These are phyloP conservation scores for Geosmithia morbida DNA, from an alignment of 2,329 filamentous ascomycete species.

Conservation along the genomic window DNA sequence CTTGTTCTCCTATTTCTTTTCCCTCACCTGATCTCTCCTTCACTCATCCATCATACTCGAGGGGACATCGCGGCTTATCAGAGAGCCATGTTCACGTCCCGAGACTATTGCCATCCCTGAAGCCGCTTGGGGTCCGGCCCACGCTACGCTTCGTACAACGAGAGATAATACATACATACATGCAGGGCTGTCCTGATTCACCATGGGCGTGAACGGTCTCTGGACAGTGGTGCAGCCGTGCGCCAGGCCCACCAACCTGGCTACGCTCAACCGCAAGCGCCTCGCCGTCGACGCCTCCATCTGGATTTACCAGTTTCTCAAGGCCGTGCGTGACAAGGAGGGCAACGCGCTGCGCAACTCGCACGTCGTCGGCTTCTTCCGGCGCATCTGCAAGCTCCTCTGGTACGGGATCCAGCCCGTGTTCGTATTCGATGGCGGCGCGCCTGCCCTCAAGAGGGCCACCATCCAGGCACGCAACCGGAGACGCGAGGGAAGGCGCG, in stretches of 20 bases:
- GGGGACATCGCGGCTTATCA: too few species aligned
- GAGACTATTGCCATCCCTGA: too few species aligned
- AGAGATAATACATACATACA: too few species aligned
- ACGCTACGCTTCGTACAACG: too few species aligned
- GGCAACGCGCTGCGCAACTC: conserved; percentile 93
- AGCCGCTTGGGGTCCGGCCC: too few species aligned
- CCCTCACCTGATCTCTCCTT: too few species aligned
- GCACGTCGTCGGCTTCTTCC: conserved; percentile 95
- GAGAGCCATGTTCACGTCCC: too few species aligned
- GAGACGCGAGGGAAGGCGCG: conserved; percentile 72
- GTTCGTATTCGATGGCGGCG: conserved; percentile 96
- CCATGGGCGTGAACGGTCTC: conserved; percentile 94
- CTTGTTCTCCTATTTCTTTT: background rate
- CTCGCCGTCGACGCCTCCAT: conserved; percentile 96
- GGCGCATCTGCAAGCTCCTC: conserved; percentile 90
- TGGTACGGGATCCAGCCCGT: conserved; percentile 95
- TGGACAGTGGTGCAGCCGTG: conserved; percentile 95
- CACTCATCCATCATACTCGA: too few species aligned
- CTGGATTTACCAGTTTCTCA: conserved; percentile 99
- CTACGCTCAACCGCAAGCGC: conserved; percentile 89
- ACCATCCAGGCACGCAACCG: conserved; percentile 71
- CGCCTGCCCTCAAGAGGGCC: conserved; percentile 77
- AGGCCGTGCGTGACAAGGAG: conserved; percentile 96
- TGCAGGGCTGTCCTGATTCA: conserved; percentile 3
- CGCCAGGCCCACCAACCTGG: conserved; percentile 88